A percentile compares a stretch with the other conserved stretches of the same genome.
phyloP scores from a whole-genome alignment of 2,329 filamentous ascomycete species.

The Exophiala oligosperma region DNA sequence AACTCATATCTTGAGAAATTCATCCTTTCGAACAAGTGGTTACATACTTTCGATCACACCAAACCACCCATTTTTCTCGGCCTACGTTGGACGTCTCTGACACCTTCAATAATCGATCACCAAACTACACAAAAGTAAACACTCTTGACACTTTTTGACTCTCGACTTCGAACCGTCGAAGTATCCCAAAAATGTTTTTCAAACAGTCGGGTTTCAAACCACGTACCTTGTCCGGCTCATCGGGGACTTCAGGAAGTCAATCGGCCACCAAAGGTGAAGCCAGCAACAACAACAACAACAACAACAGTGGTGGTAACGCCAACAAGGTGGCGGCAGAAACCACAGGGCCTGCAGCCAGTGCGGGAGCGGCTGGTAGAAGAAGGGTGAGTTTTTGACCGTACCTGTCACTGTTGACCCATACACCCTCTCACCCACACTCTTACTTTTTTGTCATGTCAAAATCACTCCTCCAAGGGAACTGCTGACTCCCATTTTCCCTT shows the following conservation, averaged over 20 bases:
- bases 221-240: constrained; percentile 25
- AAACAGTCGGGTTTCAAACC: constrained; percentile 31
- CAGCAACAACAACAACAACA: neutral
- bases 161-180: too few species aligned
- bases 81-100: too few species aligned
- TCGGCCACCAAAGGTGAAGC: constrained; percentile 3
- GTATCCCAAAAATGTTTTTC: constrained; percentile 24
- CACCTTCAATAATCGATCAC: too few species aligned
- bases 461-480: neutral
- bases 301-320: neutral
- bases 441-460: neutral
- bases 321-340: constrained; percentile 5
- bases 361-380: constrained; percentile 24
- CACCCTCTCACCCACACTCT: neutral
- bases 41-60: too few species aligned
- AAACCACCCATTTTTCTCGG: too few species aligned
- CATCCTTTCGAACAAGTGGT: neutral
- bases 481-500: neutral
- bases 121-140: too few species aligned
- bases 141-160: too few species aligned
- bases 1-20: too few species aligned
- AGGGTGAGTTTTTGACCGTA: constrained; percentile 18
- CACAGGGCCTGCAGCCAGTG: constrained; percentile 1
- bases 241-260: constrained; percentile 15
- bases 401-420: too few species aligned